Evolutionary conservation across 192 early-diverging fungal genomes (phyloP).

Genomic region (Coemansia sp.): DNA sequence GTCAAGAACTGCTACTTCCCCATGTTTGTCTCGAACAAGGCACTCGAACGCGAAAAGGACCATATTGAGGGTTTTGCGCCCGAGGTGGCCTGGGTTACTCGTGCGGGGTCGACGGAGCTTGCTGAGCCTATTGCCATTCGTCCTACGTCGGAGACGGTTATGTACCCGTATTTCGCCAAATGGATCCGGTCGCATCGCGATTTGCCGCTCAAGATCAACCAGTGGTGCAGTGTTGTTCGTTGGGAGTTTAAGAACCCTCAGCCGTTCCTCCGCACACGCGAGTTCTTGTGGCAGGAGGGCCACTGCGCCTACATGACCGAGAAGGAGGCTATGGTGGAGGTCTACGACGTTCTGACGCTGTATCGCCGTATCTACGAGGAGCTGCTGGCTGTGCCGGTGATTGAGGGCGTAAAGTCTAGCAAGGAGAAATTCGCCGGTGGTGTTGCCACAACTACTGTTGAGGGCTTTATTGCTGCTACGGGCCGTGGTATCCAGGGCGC

Average conservation of each 20-base stretch:
- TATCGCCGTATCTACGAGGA: constrained; percentile 98
- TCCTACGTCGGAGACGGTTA: constrained; percentile 99
- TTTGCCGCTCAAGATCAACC: constrained; percentile 94
- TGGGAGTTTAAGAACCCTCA: constrained; percentile 99
- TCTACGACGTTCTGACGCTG: constrained; percentile 84
- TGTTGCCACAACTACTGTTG: constrained; percentile 94
- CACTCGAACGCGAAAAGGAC: constrained; percentile 95
- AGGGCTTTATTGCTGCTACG: constrained; percentile 94
- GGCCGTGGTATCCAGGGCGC: constrained; percentile 98
- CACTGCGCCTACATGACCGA: constrained; percentile 94
- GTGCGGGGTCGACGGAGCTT: constrained; percentile 86
- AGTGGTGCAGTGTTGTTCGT: constrained; percentile 99
- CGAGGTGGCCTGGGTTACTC: constrained; percentile 99
- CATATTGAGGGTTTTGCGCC: constrained; percentile 99
- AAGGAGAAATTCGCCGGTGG: constrained; percentile 99
- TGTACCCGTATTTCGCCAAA: constrained; percentile 98
- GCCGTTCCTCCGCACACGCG: constrained; percentile 97
- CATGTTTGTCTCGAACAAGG: constrained; percentile 92
- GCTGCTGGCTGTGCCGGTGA: constrained; percentile 93
- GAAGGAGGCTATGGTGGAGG: constrained; percentile 84
- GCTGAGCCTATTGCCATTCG: constrained; percentile 97
- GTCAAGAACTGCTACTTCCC: constrained; percentile 99
- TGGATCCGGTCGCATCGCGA: constrained; percentile 98
- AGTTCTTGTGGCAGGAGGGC: constrained; percentile 99
- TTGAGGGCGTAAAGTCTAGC: constrained; percentile 96